A percentile compares a stretch with the other conserved stretches of the same genome.
Evolutionary conservation across 2,329 filamentous ascomycete genomes (phyloP).

Genomic region (Tolypocladium tropicale): DNA sequence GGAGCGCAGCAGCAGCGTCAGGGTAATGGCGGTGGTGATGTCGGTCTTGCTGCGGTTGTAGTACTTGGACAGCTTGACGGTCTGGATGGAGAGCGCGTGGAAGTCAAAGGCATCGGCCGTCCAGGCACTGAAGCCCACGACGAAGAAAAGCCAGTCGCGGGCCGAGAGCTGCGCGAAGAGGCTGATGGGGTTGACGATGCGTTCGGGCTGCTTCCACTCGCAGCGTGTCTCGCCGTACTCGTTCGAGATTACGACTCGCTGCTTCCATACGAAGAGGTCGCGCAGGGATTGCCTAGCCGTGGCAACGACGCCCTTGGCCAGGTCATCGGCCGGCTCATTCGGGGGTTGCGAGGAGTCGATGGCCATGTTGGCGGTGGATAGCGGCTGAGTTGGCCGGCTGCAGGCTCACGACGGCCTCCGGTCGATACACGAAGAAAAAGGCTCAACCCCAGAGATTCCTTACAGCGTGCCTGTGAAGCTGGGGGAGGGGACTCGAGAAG

Average conservation of each 20-base stretch:
- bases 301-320: slow-evolving; percentile 54
- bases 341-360: background rate
- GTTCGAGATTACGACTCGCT: slow-evolving; percentile 58
- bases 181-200: slow-evolving; percentile 59
- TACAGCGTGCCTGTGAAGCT: background rate
- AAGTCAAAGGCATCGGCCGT: slow-evolving; percentile 79
- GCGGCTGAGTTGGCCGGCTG: no score
- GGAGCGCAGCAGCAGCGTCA: slow-evolving; percentile 65
- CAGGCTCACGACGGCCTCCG: no score
- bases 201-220: slow-evolving; percentile 59
- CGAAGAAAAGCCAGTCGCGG: slow-evolving; percentile 65
- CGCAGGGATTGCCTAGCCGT: slow-evolving; percentile 53
- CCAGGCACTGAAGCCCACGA: slow-evolving; percentile 67
- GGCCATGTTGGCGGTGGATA: background rate
- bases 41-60: slow-evolving; percentile 47
- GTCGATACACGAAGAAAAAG: no score
- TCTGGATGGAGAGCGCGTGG: slow-evolving; percentile 70
- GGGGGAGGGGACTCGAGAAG: background rate
- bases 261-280: slow-evolving; percentile 65
- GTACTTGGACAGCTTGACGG: slow-evolving; percentile 52
- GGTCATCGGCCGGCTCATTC: slow-evolving; percentile 50
- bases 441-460: background rate
- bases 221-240: slow-evolving; percentile 52
- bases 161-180: slow-evolving; percentile 53
- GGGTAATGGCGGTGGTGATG: slow-evolving; percentile 64